These are phyloP conservation scores for Chenopodium formosanum DNA, from an alignment of 148 eudicot genomes.

Conservation along the genomic window DNA sequence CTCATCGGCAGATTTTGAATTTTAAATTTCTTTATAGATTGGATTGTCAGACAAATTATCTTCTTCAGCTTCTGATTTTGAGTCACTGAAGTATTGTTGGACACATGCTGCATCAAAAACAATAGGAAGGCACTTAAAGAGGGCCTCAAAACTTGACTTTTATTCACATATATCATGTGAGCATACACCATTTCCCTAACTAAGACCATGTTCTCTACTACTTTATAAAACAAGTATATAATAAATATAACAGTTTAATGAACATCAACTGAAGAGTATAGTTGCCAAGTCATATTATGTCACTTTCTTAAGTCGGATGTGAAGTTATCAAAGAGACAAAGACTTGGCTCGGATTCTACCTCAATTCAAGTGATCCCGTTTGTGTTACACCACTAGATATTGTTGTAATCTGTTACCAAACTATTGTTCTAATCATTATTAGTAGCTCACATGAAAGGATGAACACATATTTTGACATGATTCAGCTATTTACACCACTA, in stretches of 20 bases:
- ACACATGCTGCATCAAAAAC: constrained; percentile 67
- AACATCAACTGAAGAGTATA: too few species aligned
- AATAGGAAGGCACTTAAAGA: background rate
- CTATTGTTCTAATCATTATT: background rate
- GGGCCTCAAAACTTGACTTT: background rate
- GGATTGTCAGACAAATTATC: constrained; percentile 59
- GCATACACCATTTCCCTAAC: background rate
- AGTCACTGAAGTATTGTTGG: constrained; percentile 57
- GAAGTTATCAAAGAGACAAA: background rate
- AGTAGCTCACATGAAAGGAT: background rate
- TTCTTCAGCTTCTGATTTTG: constrained; percentile 26
- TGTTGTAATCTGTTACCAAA: background rate
- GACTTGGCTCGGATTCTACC: background rate
- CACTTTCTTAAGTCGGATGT: background rate
- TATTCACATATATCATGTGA: constrained; percentile 25
- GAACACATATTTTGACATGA: background rate
- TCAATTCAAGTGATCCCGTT: background rate
- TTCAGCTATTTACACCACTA: background rate
- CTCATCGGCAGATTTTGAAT: constrained; percentile 74
- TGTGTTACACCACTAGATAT: background rate
- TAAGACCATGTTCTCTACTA: too few species aligned
- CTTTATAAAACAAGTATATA: too few species aligned
- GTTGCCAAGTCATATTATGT: too few species aligned
- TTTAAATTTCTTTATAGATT: constrained; percentile 68
- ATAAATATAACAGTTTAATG: too few species aligned